Base-by-base conservation (phyloP, 495 filamentous ascomycete genomes). In the Neurospora sp. region DNA sequence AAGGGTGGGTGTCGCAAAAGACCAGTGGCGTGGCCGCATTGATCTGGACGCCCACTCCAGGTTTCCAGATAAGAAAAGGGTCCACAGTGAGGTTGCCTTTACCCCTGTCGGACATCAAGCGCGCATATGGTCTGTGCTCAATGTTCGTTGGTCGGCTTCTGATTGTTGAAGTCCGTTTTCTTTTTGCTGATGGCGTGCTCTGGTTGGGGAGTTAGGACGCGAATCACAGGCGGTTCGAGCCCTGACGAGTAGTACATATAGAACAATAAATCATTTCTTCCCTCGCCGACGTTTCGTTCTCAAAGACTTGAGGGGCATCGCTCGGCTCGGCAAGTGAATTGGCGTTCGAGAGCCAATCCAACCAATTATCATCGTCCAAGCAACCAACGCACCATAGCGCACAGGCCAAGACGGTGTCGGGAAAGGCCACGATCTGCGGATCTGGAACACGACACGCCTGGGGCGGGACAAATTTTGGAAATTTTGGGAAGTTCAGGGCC, bases 351-450 rank as follows among this genome's bases (percentile, higher is more conserved):
- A 35, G 22, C 27, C 53, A 65, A 65, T 31, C 18, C 53, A 35
- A 61, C 53, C 53, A 35, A 61, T 61, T 3, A 61, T 9, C 53
- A 0, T 61, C 7, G 27, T 35, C 27, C 53, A 61, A 61, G 22
- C 27, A 35, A 35, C 53, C 53, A 61, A 35, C 53, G 14, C 53
- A 61, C 53, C 27, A 61, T 65, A 35, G 27, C 53, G 53, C 53
- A 65, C 53, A 35, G 27, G 53, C 53, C 53, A 65, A 35, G 53
- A 65, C 14, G 53, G 69, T 31, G 69, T 39, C 41, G 12, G 37
- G 48, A 71, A 71, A 74, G 73, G 73, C 65, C 73, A 74, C 73
- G 71, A 69, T 72, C 71, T 72, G 71, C 53, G 27, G 53, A 65
- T 65, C 53, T 65, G 53, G 53, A 65, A 65, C 53, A 65, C 53